A percentile compares a stretch with the other conserved stretches of the same genome.
Conservation (phyloP, 768 basidiomycete species). For the Amylocystis lapponica region DNA sequence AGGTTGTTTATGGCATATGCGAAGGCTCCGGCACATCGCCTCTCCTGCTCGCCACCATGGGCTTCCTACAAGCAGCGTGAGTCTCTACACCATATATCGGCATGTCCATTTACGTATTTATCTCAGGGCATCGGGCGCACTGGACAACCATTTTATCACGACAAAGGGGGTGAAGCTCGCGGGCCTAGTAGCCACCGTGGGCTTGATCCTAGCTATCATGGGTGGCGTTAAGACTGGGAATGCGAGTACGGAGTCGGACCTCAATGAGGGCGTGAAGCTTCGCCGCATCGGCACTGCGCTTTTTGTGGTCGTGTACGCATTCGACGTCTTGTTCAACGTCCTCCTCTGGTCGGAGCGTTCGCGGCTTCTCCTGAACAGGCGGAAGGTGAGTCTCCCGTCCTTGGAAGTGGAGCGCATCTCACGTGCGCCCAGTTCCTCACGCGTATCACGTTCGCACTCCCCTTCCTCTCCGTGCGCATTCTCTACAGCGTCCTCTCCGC, state of each 20-base stretch:
- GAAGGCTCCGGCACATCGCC: slow-evolving; percentile 36
- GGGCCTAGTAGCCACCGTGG: slow-evolving; percentile 22
- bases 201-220: slow-evolving; percentile 27
- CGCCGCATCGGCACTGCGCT: slow-evolving; percentile 30
- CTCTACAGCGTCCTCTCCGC: slow-evolving; percentile 55
- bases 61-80: slow-evolving; percentile 31
- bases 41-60: slow-evolving; percentile 31
- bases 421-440: slow-evolving; percentile 41
- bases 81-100: slow-evolving; percentile 6
- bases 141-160: slow-evolving; percentile 15
- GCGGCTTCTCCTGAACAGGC: slow-evolving; percentile 6
- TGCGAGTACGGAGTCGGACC: slow-evolving; percentile 7
- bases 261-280: slow-evolving; percentile 20
- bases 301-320: slow-evolving; percentile 33
- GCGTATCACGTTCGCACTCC: slow-evolving; percentile 49
- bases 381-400: not conserved
- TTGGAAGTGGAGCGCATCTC: not conserved
- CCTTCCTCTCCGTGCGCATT: slow-evolving; percentile 52
- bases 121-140: slow-evolving; percentile 7
- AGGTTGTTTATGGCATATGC: slow-evolving; percentile 45
- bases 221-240: slow-evolving; percentile 22
- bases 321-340: slow-evolving; percentile 17
- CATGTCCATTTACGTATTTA: not conserved
- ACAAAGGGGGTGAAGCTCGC: slow-evolving; percentile 20
- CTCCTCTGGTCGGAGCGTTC: slow-evolving; percentile 10